Evolutionary conservation across 2,329 filamentous ascomycete species (phyloP).

Genomic region (Fusarium drepaniforme): DNA sequence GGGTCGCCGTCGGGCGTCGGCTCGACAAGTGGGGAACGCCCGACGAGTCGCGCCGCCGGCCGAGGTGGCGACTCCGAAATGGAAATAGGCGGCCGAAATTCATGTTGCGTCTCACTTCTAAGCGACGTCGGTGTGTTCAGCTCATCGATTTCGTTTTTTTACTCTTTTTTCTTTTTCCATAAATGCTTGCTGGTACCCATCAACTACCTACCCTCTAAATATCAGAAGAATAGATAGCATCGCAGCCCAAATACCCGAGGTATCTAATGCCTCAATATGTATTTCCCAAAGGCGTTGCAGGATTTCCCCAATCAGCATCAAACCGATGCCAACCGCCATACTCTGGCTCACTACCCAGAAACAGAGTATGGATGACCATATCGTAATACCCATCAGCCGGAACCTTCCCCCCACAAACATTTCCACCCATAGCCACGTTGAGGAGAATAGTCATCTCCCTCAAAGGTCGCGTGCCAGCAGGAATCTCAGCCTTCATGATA

Average conservation of each 20-base stretch:
- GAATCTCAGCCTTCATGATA: conserved; percentile 68
- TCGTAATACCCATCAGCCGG: conserved; percentile 68
- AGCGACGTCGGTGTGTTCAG: not conserved
- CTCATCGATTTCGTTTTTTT: not conserved
- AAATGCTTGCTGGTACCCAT: not conserved
- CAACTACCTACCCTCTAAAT: not conserved
- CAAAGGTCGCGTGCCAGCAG: conserved; percentile 64
- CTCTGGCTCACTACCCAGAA: conserved; percentile 63
- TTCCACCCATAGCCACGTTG: conserved; percentile 73
- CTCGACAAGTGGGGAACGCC: not conserved
- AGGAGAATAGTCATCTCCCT: conserved; percentile 68
- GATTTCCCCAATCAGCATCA: conserved; percentile 61
- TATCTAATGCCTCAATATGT: conserved; percentile 44
- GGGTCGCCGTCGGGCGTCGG: not conserved
- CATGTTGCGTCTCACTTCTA: not conserved
- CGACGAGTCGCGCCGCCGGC: not conserved
- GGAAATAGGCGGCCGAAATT: not conserved
- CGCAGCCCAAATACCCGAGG: not conserved
- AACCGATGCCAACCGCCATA: conserved; percentile 67
- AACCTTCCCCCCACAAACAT: conserved; percentile 64
- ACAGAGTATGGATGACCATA: conserved; percentile 65
- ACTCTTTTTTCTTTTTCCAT: not conserved
- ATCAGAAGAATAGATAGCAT: not conserved
- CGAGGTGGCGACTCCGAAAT: not conserved
- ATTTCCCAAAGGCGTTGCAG: conserved; percentile 44